phyloP scores from a whole-genome alignment of 768 basidiomycete genomes.

The Russula virescens region DNA sequence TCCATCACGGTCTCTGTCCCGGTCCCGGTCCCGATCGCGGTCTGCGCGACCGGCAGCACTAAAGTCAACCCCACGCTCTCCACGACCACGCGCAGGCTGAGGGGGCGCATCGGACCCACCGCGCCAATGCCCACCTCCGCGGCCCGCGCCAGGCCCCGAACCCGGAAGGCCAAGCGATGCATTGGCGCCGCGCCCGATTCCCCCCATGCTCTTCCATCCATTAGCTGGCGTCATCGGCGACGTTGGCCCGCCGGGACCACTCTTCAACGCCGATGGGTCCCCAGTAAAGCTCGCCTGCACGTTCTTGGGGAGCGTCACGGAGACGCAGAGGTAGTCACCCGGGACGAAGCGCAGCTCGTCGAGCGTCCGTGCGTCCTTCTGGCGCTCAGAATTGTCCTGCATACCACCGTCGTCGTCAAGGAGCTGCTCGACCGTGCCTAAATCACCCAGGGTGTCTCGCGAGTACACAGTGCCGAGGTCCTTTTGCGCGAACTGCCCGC shows the following conservation, averaged over 20 bases:
- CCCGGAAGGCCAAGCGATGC: constrained; percentile 33
- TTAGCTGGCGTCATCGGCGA: constrained; percentile 28
- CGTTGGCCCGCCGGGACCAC: constrained; percentile 38
- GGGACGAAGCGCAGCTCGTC: constrained; percentile 77
- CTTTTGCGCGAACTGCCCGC: constrained; percentile 67
- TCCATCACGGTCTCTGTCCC: constrained; percentile 25
- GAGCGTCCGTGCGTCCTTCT: constrained; percentile 58
- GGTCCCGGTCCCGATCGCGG: constrained; percentile 27
- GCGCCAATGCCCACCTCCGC: constrained; percentile 67
- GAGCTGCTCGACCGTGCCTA: constrained; percentile 57
- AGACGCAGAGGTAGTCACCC: constrained; percentile 71
- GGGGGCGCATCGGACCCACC: constrained; percentile 53
- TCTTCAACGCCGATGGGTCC: constrained; percentile 48
- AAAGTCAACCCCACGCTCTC: constrained; percentile 42
- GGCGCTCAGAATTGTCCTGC: constrained; percentile 19
- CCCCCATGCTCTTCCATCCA: constrained; percentile 33
- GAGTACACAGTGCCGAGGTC: constrained; percentile 80
- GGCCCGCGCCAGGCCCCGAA: constrained; percentile 37
- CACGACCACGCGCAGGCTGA: constrained; percentile 34
- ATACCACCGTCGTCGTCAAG: constrained; percentile 26
- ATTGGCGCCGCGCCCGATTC: constrained; percentile 43
- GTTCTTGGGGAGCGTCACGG: constrained; percentile 72
- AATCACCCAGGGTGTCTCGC: constrained; percentile 79
- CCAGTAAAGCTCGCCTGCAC: constrained; percentile 33
- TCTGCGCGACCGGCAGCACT: constrained; percentile 27